phyloP scores from a whole-genome alignment of 495 filamentous ascomycete genomes.

The Neurospora discreta region DNA sequence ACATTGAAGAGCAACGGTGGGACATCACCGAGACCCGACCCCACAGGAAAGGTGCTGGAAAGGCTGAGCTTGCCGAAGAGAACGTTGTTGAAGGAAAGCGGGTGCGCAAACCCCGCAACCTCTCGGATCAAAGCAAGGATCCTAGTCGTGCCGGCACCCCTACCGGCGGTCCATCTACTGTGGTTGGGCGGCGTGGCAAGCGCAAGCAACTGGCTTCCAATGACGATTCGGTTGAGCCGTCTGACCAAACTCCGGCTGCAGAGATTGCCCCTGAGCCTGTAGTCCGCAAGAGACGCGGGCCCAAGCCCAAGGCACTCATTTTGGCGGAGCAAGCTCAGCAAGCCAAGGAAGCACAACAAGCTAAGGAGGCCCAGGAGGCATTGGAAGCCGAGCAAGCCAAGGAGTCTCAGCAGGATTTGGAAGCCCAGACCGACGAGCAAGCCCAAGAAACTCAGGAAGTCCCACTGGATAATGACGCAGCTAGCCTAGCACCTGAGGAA shows the following conservation, averaged over 20 bases:
- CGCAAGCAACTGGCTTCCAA: conserved; percentile 14
- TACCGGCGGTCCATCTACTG: conserved; percentile 1
- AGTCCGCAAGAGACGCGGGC: conserved; percentile 8
- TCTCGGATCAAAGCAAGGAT: conserved; percentile 31
- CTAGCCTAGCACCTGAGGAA: neutral
- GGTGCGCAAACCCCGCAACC: conserved; percentile 27
- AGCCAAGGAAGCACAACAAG: neutral
- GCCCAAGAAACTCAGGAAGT: neutral
- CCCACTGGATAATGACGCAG: neutral
- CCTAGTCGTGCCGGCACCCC: conserved; percentile 32
- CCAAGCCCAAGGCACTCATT: neutral
- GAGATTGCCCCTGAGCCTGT: conserved; percentile 1
- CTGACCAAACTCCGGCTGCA: neutral
- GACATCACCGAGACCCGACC: conserved; percentile 34
- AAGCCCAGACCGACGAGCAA: neutral
- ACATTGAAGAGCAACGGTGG: conserved; percentile 35
- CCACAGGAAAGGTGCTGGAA: conserved; percentile 36
- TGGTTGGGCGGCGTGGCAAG: conserved; percentile 20
- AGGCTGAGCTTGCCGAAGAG: conserved; percentile 33
- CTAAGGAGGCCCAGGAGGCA: neutral
- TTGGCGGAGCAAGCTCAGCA: neutral
- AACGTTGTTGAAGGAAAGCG: conserved; percentile 32
- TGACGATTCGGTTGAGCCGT: conserved; percentile 5
- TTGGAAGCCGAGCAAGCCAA: neutral
- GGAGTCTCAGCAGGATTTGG: neutral